These are phyloP conservation scores for Tricladium varicosporioides DNA, from an alignment of 2,329 filamentous ascomycete genomes.

Conservation along the genomic window DNA sequence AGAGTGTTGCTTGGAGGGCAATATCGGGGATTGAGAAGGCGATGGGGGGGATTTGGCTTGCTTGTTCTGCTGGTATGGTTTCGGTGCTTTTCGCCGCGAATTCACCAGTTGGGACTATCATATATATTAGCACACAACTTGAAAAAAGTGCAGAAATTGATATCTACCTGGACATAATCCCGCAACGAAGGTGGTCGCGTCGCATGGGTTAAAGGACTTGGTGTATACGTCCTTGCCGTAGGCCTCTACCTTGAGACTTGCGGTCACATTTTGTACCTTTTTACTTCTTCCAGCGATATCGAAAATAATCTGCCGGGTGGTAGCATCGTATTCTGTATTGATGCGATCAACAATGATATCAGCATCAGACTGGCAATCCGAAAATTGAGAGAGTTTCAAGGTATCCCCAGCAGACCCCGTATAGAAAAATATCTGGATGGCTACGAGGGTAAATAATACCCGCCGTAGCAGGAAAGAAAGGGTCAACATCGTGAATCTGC, in stretches of 20 bases:
- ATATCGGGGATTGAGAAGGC: constrained; percentile 91
- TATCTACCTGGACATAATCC: constrained; percentile 76
- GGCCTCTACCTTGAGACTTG: constrained; percentile 66
- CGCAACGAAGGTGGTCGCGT: constrained; percentile 60
- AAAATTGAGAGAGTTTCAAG: not conserved
- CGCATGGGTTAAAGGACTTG: constrained; percentile 82
- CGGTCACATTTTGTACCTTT: constrained; percentile 61
- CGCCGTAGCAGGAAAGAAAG: not conserved
- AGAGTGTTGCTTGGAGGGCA: constrained; percentile 76
- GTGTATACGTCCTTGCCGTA: constrained; percentile 81
- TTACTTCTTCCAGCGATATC: constrained; percentile 76
- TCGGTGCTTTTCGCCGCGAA: constrained; percentile 74
- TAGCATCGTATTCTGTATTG: constrained; percentile 75
- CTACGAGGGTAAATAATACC: not conserved
- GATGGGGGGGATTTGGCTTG: constrained; percentile 76
- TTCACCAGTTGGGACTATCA: constrained; percentile 64
- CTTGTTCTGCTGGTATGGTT: constrained; percentile 69
- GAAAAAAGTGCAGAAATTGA: not conserved
- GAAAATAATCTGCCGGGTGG: constrained; percentile 71
- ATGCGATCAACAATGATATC: constrained; percentile 70
- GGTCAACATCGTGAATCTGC: too few species aligned
- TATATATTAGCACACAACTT: constrained; percentile 12
- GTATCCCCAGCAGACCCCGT: not conserved
- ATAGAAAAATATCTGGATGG: not conserved
- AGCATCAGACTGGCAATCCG: constrained; percentile 54